Conservation (phyloP, 129 eudicot genomes). For the Dittrichia graveolens region DNA sequence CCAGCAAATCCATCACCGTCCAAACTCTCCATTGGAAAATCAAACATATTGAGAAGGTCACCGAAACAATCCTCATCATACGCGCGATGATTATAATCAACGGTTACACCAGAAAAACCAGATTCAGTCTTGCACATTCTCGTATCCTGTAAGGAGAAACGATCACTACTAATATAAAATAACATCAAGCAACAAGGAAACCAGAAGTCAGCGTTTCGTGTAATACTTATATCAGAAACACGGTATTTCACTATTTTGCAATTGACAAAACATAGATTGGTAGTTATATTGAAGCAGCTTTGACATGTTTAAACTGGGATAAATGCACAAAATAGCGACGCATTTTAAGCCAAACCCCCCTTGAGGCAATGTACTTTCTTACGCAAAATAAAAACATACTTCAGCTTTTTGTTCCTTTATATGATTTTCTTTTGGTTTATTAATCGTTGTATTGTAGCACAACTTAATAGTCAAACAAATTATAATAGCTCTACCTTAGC, state of each 20-base stretch:
- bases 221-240: no score
- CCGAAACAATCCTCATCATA: constrained; percentile 39
- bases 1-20: constrained; percentile 54
- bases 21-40: constrained; percentile 67
- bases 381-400: not conserved
- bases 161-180: constrained; percentile 1
- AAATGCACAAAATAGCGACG: not conserved
- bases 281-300: not conserved
- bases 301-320: not conserved
- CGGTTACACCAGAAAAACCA: constrained; percentile 34
- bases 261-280: not conserved
- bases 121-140: constrained; percentile 49
- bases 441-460: not conserved
- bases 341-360: not conserved
- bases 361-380: constrained; percentile 10
- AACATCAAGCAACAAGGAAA: no score
- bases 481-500: not conserved
- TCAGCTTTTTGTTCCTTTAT: not conserved
- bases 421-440: not conserved
- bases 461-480: not conserved
- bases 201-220: no score
- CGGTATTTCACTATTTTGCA: no score
- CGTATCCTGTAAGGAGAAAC: constrained; percentile 39
- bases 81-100: constrained; percentile 30
- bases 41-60: constrained; percentile 47